These are phyloP conservation scores for Aspergillus piperis DNA, from an alignment of 2,329 filamentous ascomycete genomes.

Conservation along the genomic window DNA sequence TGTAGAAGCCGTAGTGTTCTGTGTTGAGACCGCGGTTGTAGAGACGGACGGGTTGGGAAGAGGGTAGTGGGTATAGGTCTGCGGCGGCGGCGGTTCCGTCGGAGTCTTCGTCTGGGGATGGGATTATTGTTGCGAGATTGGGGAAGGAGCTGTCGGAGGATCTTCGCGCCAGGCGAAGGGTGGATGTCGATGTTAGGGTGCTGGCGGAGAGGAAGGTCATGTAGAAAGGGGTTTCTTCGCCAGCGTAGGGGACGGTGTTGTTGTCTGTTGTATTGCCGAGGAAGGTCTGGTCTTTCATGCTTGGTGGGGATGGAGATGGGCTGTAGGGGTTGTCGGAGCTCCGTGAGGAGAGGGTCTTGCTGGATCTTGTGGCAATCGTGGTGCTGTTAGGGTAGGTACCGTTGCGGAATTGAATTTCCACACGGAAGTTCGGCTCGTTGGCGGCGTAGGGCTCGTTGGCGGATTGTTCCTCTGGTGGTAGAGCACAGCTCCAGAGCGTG, in stretches of 20 bases:
- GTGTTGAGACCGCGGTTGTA: slow-evolving; percentile 78
- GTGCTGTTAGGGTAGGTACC: slow-evolving; percentile 62
- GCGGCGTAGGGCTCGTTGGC: slow-evolving; percentile 63
- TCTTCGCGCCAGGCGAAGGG: slow-evolving; percentile 43
- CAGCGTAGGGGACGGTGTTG: slow-evolving; percentile 70
- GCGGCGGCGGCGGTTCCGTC: slow-evolving; percentile 75
- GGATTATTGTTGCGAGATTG: slow-evolving; percentile 59
- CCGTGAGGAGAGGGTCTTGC: slow-evolving; percentile 19
- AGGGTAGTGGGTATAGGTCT: slow-evolving; percentile 68
- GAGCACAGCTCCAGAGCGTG: slow-evolving; percentile 81
- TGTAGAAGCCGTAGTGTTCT: slow-evolving; percentile 94
- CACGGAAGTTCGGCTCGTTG: slow-evolving; percentile 74
- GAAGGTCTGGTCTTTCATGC: slow-evolving; percentile 71
- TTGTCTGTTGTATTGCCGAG: slow-evolving; percentile 83
- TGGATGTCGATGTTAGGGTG: slow-evolving; percentile 38
- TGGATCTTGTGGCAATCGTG: slow-evolving; percentile 50
- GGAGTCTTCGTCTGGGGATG: slow-evolving; percentile 61
- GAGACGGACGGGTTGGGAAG: slow-evolving; percentile 74
- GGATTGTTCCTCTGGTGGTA: slow-evolving; percentile 75
- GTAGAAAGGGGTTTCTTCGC: slow-evolving; percentile 86
- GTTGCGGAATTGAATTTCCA: slow-evolving; percentile 69
- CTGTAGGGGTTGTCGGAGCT: slow-evolving; percentile 41
- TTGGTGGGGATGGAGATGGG: slow-evolving; percentile 51
- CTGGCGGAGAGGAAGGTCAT: slow-evolving; percentile 64
- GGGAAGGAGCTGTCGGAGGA: slow-evolving; percentile 32